Evolutionary conservation across 441 rosid species (phyloP), one percentile per base, ranked within the genome.

Genomic region (Mallotus repandus): DNA sequence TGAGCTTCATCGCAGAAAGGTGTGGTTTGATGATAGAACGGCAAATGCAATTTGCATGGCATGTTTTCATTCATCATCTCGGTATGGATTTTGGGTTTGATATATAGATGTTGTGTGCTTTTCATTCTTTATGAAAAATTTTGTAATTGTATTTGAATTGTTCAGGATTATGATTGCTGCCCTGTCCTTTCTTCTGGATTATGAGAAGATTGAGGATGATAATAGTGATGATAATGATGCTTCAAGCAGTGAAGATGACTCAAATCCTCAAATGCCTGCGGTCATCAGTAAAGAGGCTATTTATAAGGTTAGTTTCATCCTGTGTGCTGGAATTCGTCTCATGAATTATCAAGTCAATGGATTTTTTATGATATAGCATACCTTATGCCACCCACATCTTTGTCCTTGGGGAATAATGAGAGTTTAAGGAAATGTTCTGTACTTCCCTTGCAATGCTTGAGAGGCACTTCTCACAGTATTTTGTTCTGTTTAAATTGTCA

Each of bases 11-110:
- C 76, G 93, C 68, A 90, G 87, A 80, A 91, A 88, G 82, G 89
- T 90, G 32, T 93, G 99, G 99, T 84, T 86, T 77, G 97, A 94
- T 79, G 90, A 90, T 71, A 90, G 96, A 82, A 90, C 96, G 15
- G 90, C 97, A 41, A 88, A 93, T 87, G 94, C 98, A 3, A 88
- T 95, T 78, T 95, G 99, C 80, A 85, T 65, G 74, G 97, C 97
- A 0, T 93, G 98, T 77, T 95, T 93, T 77, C 98, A 95, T 81
- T 73, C 92, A 41, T 87, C 97, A 49, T 84, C 97, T 53, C 85
- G 97, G 98, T 90, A 77, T 74, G 49, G 16, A 0, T 68, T 71
- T 71, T 56, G 55, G 58, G 66, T 21, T 32, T 46, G 16, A 46
- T 50, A 57, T 9, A 6, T 11, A 10, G n/a, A 76, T 64, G 35